A percentile compares a stretch with the other conserved stretches of the same genome.
Evolutionary conservation across 257 asterid species (phyloP).

Genomic region (Nicotiana attenuata): DNA sequence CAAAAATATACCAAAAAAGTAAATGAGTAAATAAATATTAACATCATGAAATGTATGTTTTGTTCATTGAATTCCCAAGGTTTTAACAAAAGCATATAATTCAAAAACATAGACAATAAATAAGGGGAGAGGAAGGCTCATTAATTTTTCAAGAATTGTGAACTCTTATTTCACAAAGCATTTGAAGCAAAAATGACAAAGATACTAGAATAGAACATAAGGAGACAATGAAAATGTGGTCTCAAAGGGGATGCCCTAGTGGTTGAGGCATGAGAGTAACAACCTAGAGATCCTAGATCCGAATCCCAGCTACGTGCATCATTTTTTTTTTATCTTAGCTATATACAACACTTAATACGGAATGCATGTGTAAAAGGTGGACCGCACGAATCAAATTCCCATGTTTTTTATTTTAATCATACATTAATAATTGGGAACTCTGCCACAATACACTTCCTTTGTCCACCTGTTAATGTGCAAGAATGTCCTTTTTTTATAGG

Average conservation of each 20-base stretch:
- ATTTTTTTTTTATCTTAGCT: too few species aligned
- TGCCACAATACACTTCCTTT: neutral
- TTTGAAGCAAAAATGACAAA: conserved; percentile 1
- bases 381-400: neutral
- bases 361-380: neutral
- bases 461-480: neutral
- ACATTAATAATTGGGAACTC: neutral
- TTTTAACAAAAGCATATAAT: neutral
- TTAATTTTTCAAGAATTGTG: neutral
- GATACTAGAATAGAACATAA: neutral
- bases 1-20: neutral
- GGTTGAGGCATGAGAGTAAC: neutral
- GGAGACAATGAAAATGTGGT: neutral
- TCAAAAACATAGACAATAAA: neutral
- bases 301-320: neutral
- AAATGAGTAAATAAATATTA: neutral
- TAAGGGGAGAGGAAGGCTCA: neutral
- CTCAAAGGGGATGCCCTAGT: neutral
- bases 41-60: neutral
- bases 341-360: too few species aligned
- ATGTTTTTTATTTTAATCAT: neutral
- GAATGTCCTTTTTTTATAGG: neutral
- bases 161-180: neutral
- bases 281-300: neutral
- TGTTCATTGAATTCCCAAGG: neutral